Conservation (phyloP, 495 filamentous ascomycete species). For the Xanthoparmelia taractica region DNA sequence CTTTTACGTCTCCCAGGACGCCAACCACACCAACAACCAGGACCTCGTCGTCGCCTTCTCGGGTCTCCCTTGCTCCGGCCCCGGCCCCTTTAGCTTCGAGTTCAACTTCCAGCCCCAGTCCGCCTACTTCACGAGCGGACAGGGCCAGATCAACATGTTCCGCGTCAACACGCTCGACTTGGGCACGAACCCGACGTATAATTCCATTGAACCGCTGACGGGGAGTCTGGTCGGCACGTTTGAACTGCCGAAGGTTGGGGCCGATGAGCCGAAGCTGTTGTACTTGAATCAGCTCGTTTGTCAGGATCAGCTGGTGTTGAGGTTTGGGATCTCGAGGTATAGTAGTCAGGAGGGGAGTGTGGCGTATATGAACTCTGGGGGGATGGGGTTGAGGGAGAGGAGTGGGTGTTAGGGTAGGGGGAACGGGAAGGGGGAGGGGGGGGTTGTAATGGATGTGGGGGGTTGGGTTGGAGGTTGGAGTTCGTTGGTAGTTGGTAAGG, state of each 20-base stretch:
- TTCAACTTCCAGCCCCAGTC: too few relatives aligned
- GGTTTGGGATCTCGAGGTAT: slow-evolving; percentile 13
- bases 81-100: too few relatives aligned
- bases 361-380: slow-evolving; percentile 1
- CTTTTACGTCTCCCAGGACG: slow-evolving; percentile 2
- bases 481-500: too few relatives aligned
- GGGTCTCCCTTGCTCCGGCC: too few relatives aligned
- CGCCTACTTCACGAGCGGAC: too few relatives aligned
- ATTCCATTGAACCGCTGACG: too few relatives aligned
- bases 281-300: slow-evolving; percentile 10
- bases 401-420: slow-evolving; percentile 13
- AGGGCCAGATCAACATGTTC: too few relatives aligned
- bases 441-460: neutral
- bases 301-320: slow-evolving; percentile 3
- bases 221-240: too few relatives aligned
- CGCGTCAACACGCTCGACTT: neutral
- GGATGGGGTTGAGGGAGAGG: slow-evolving; percentile 15
- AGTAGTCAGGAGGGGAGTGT: slow-evolving; percentile 8
- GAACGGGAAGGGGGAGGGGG: neutral
- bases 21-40: neutral
- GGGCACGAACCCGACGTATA: too few relatives aligned
- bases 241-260: too few relatives aligned
- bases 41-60: slow-evolving; percentile 15
- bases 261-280: neutral
- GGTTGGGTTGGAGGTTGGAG: too few relatives aligned